Evolutionary conservation across 2,329 filamentous ascomycete genomes (phyloP), one percentile per base, ranked within the genome.

Genomic region (Dothidotthia symphoricarpi): DNA sequence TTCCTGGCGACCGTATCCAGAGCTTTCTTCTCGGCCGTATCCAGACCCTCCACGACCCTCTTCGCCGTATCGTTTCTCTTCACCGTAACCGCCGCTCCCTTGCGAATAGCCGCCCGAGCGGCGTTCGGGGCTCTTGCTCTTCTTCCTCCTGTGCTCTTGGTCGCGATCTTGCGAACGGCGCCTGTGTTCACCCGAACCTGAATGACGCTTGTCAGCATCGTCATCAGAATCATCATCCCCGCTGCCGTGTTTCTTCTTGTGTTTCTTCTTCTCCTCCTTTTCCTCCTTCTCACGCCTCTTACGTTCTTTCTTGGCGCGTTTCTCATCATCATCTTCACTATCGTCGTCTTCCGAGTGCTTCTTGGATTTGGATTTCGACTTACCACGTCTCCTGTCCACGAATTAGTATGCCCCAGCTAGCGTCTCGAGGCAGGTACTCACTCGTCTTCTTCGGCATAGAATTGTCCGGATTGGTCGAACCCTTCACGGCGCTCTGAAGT

Each of bases 401-500:
- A 15, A 31, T 63, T 41, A 61, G 49, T 10, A 26, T n/a, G 19
- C 17, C 17, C 7, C 11, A 3, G 6, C 1, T 16, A 7, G 30
- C 5, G 2, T 1, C 50, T 45, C 16, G 22, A 34, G 17, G 39
- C 39, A 12, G 38, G 33, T 8, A 34, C 61, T 46, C 54, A 68
- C 59, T 69, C 67, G 25, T 66, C 66, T 36, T 73, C 63, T 25
- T 64, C 58, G 8, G 68, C 56, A 54, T 69, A 73, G 31, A 67
- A 63, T 24, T 70, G 64, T 25, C 66, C 70, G 14, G 59, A 56
- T 30, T 43, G 49, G 33, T 60, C 57, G 29, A 61, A 62, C 13
- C 63, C 66, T 43, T 69, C 66, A 15, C 59, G 58, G 24, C 47
- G 53, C 33, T 67, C 59, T 30, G 67, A 62, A 6, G 60, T 57